Evolutionary conservation across 164 flowering plant genomes (phyloP).

Genomic region (Vitis rupestris): DNA sequence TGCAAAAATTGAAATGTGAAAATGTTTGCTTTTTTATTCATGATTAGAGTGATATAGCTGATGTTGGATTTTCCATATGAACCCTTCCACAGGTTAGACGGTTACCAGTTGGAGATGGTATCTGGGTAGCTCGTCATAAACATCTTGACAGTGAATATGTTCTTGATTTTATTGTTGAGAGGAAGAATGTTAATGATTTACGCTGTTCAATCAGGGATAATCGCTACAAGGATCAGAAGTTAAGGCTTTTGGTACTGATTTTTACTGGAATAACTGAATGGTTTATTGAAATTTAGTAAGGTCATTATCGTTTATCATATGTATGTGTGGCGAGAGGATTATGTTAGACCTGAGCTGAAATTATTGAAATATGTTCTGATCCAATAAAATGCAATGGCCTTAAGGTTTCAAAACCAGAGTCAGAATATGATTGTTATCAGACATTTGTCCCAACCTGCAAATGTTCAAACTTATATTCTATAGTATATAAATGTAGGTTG

Average conservation of each 20-base stretch:
- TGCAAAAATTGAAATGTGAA: not conserved
- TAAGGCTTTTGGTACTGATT: constrained; percentile 73
- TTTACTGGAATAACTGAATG: not conserved
- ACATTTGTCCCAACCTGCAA: no score
- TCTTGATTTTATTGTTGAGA: constrained; percentile 94
- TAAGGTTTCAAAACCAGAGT: no score
- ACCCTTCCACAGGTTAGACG: constrained; percentile 60
- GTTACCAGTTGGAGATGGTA: constrained; percentile 91
- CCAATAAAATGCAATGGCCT: no score
- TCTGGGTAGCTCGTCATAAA: constrained; percentile 92
- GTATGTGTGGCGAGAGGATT: no score
- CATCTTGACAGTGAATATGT: constrained; percentile 61
- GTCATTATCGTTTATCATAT: no score
- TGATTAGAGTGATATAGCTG: not conserved
- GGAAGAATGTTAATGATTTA: constrained; percentile 88
- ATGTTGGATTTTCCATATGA: not conserved
- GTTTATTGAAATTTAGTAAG: not conserved
- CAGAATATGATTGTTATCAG: no score
- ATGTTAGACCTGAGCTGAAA: no score
- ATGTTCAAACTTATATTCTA: no score
- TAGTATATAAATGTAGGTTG: no score
- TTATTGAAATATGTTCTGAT: no score
- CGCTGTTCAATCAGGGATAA: constrained; percentile 79
- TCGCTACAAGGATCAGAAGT: constrained; percentile 89
- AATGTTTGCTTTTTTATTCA: not conserved